Percentiles rank a stretch among this genome's conserved stretches.
Conservation (phyloP, 2,329 filamentous ascomycete genomes). For the Claviceps sorghi region DNA sequence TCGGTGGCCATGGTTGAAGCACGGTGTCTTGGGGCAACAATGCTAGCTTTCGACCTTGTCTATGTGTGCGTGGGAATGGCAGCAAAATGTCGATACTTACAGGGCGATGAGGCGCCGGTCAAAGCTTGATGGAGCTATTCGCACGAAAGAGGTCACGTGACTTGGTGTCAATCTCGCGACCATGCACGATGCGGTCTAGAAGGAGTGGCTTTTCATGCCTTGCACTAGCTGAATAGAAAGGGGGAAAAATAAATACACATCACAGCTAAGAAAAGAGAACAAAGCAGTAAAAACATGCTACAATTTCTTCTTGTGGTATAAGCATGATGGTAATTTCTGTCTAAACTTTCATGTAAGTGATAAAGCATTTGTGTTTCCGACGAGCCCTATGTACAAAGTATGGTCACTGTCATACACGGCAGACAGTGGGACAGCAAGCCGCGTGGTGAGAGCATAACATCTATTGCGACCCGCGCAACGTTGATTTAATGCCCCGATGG, state of each 20-base stretch:
- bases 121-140: not conserved
- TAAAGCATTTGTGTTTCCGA: not conserved
- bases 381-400: not conserved
- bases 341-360: not conserved
- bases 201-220: not conserved
- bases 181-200: not conserved
- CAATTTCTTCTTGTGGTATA: not conserved
- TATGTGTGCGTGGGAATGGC: not conserved
- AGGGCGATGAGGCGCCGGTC: not conserved
- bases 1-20: conserved; percentile 52
- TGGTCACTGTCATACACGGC: not conserved
- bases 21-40: not conserved
- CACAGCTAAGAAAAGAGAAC: not conserved
- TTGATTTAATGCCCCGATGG: conserved; percentile 9
- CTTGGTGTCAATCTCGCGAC: not conserved
- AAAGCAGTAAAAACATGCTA: too few relatives aligned
- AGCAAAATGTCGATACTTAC: not conserved
- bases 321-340: too few relatives aligned
- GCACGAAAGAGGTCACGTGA: conserved; percentile 7
- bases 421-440: not conserved
- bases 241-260: too few relatives aligned
- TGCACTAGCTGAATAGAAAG: not conserved
- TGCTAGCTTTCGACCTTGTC: not conserved
- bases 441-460: not conserved
- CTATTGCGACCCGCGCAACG: conserved; percentile 1